phyloP scores from a whole-genome alignment of 805 yeast species.

The Cyberlindnera xylosilytica region DNA sequence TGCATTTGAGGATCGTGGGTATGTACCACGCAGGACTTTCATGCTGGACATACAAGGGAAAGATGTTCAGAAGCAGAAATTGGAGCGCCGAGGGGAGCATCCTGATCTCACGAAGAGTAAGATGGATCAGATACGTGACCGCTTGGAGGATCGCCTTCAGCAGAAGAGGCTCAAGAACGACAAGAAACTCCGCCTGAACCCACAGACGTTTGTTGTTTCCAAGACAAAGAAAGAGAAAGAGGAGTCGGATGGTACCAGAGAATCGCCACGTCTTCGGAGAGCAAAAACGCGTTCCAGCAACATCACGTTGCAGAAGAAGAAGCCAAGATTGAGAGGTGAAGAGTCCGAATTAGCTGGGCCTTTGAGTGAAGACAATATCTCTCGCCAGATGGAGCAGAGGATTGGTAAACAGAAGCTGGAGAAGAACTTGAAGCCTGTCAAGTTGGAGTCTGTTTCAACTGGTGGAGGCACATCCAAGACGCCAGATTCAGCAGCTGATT shows the following conservation, averaged over 20 bases:
- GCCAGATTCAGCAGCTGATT: conserved; percentile 27
- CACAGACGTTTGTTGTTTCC: conserved; percentile 12
- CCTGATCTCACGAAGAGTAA: conserved; percentile 4
- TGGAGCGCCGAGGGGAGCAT: conserved; percentile 5
- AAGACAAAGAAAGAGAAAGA: conserved; percentile 1
- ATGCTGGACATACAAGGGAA: neutral
- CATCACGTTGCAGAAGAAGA: neutral
- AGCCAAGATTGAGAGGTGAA: neutral
- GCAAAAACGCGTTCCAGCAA: neutral
- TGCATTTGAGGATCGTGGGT: conserved; percentile 2
- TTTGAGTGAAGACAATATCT: too few relatives aligned
- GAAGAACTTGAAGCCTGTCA: neutral
- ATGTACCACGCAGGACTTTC: conserved; percentile 8
- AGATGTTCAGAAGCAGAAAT: neutral
- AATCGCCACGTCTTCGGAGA: neutral
- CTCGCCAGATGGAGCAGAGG: too few relatives aligned
- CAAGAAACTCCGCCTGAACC: conserved; percentile 10
- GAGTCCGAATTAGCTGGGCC: too few relatives aligned
- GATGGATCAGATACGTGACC: conserved; percentile 16
- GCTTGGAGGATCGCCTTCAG: conserved; percentile 17
- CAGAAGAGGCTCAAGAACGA: conserved; percentile 20
- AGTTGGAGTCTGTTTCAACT: conserved; percentile 5
- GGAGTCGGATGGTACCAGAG: too few relatives aligned
- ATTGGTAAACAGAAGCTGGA: neutral
- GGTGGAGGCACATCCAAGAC: neutral